phyloP scores from a whole-genome alignment of 768 basidiomycete species.

The Kwoniella botswanensis region DNA sequence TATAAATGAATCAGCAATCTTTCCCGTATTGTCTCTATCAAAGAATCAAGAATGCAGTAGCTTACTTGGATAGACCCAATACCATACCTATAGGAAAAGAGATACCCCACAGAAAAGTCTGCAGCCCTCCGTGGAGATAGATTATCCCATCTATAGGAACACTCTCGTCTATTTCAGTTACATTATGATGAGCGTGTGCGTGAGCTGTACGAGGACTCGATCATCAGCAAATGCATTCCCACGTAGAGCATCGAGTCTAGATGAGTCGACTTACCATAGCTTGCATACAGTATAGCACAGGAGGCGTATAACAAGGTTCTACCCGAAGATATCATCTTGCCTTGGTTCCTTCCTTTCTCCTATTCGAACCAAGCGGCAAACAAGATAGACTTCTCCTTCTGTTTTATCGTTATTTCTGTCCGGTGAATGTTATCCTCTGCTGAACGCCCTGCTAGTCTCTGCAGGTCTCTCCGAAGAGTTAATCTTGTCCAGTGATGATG shows the following conservation, averaged over 20 bases:
- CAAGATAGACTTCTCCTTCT: background rate
- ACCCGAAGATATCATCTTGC: background rate
- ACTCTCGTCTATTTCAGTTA: slow-evolving; percentile 68
- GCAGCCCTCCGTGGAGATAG: slow-evolving; percentile 81
- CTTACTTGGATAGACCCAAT: slow-evolving; percentile 59
- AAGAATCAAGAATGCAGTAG: background rate
- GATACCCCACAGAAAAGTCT: slow-evolving; percentile 80
- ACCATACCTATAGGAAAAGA: slow-evolving; percentile 76
- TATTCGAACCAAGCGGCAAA: background rate
- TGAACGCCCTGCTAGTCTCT: too few relatives aligned
- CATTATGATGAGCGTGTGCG: slow-evolving; percentile 65
- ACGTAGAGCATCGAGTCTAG: background rate
- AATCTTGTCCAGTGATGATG: too few relatives aligned
- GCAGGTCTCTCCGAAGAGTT: too few relatives aligned
- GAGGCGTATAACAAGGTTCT: background rate
- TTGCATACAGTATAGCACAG: background rate
- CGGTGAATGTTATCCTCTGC: too few relatives aligned
- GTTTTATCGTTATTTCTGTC: background rate
- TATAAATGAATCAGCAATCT: slow-evolving; percentile 6
- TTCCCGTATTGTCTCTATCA: background rate
- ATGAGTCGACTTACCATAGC: background rate
- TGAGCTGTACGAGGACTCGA: slow-evolving; percentile 8
- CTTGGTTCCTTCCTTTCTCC: background rate
- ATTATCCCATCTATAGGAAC: slow-evolving; percentile 77
- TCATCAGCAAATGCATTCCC: background rate